Percentiles rank a stretch among this genome's conserved stretches.
phyloP scores from a whole-genome alignment of 2,329 filamentous ascomycete species.

The Alternaria brassicicola region DNA sequence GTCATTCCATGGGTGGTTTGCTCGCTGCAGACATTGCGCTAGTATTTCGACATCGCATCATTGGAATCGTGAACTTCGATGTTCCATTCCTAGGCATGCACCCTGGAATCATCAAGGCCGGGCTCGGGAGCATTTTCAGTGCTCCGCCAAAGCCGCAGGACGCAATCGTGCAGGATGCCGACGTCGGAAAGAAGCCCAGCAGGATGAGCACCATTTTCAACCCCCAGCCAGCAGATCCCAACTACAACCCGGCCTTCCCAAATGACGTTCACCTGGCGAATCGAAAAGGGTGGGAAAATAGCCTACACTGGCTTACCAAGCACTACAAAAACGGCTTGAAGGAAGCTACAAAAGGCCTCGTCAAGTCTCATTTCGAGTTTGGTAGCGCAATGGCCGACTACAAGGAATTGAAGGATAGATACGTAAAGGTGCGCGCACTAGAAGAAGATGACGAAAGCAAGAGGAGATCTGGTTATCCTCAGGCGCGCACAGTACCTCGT shows the following conservation, averaged over 20 bases:
- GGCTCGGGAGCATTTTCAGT: constrained; percentile 77
- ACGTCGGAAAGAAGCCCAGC: constrained; percentile 30
- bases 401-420: constrained; percentile 70
- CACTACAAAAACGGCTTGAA: constrained; percentile 73
- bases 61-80: constrained; percentile 83
- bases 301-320: constrained; percentile 81
- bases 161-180: constrained; percentile 19
- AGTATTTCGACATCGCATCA: constrained; percentile 74
- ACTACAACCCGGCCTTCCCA: constrained; percentile 75
- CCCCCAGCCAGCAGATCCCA: constrained; percentile 58
- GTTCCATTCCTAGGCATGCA: constrained; percentile 88
- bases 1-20: constrained; percentile 90
- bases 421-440: constrained; percentile 70
- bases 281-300: constrained; percentile 69
- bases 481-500: constrained; percentile 51
- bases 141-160: constrained; percentile 47
- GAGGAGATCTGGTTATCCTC: constrained; percentile 39
- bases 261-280: constrained; percentile 76
- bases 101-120: constrained; percentile 82
- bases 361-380: constrained; percentile 83
- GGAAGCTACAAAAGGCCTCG: constrained; percentile 72
- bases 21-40: constrained; percentile 79
- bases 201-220: constrained; percentile 48
- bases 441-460: constrained; percentile 68
- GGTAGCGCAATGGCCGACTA: constrained; percentile 81